Base-by-base conservation (phyloP, 805 yeast species). In the Tetrapisispora pingtungensis region DNA sequence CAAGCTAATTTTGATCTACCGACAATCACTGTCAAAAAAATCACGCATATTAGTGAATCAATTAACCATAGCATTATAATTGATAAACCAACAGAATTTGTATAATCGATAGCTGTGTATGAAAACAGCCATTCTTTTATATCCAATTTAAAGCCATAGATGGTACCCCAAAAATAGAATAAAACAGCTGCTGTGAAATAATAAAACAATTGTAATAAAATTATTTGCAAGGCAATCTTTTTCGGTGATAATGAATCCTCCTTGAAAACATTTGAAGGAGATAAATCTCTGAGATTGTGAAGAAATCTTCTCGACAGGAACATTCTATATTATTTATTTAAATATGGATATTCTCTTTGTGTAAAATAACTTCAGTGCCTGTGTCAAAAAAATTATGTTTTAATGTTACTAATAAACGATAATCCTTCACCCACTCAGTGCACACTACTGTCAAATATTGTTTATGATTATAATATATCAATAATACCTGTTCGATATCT, bases 1-100 rank as follows among this genome's bases (percentile, higher is more conserved):
- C 96, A 84, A 0, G 97, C 97, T 41, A 90, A 68, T 61, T 90
- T 93, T 35, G 95, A 84, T 46, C 97, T 71, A 0, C 97, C 96
- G 12, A 90, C 96, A 24, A 90, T 79, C 1, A 89, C 65, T 1
- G 95, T 86, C 57, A 90, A 79, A 58, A 86, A 87, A 10, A 86
- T 62, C 1, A 88, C 96, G 52, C 95, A 82, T 34, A 93, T 68
- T 36, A 93, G 70, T 0, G 96, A 73, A 59, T 84, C 95, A 41
- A 87, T 62, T 14, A 90, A 67, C 97, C 97, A 90, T 45, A 89
- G 62, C 7, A 76, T 61, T 31, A 81, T 74, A 36, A 90, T 64
- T 0, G 84, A 78, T 58, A 88, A 68, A 1, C 97, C 97, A 59
- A 84, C 68, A 1, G 95, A 78, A 57, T 85, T 87, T 41, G 81